phyloP scores from a whole-genome alignment of 352 stramenopile genomes.

The Phytophthora hibernalis region DNA sequence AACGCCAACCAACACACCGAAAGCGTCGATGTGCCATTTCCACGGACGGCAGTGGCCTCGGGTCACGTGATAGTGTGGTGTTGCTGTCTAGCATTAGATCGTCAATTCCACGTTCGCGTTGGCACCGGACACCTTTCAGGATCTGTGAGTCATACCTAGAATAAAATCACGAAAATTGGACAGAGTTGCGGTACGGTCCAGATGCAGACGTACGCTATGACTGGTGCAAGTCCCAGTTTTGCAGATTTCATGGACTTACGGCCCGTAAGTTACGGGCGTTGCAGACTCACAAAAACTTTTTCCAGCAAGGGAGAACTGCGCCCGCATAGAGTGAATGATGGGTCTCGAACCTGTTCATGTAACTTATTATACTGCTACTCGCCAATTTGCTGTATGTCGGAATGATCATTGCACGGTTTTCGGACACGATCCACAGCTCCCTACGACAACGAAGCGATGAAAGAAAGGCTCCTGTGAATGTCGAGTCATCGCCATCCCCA shows the following conservation, averaged over 20 bases:
- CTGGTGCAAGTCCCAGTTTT: too few species aligned
- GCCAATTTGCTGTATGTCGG: conserved; percentile 16
- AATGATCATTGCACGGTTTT: conserved; percentile 7
- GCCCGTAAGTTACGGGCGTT: too few species aligned
- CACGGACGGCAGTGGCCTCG: conserved; percentile 1
- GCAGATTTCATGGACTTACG: too few species aligned
- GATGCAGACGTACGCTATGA: too few species aligned
- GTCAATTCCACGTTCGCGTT: not conserved
- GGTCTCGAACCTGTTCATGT: not conserved
- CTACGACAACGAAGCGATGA: not conserved
- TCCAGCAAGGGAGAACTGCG: not conserved
- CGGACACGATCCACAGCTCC: conserved; percentile 3
- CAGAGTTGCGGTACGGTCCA: too few species aligned
- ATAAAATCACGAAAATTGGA: too few species aligned
- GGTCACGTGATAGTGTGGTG: not conserved
- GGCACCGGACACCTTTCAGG: not conserved
- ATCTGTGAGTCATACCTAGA: too few species aligned
- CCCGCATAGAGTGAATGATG: not conserved
- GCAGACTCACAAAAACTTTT: too few species aligned
- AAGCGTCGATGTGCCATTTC: conserved; percentile 16
- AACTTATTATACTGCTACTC: not conserved
- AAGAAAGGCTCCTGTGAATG: not conserved
- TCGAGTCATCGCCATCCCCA: not conserved
- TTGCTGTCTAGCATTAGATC: conserved; percentile 16
- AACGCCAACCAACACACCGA: conserved; percentile 34